Evolutionary conservation across 192 early-diverging fungal genomes (phyloP), one percentile per base, ranked within the genome.

Genomic region (Backusella sp.): DNA sequence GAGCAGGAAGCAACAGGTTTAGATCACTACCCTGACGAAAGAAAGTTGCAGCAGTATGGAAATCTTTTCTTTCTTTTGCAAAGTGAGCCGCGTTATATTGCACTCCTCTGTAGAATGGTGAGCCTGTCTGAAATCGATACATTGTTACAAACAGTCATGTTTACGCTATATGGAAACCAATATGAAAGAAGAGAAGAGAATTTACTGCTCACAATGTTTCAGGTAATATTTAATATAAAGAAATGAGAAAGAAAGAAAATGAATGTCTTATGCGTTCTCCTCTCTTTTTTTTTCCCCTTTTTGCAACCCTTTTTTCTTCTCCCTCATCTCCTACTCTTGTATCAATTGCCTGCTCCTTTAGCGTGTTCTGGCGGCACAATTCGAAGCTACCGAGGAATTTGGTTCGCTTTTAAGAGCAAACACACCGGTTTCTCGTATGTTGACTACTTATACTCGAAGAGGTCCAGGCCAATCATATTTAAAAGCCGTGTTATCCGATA

Each of bases 391-490:
- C 0, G 90, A 88, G n/a, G 94, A 97, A 76, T 97, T 96, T 71
- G 92, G 90, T 42, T 94, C 91, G 17, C 81, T 98, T 23, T 84
- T 98, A 75, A 92, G 97, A 34, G 95, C 96, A 74, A 98, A 98
- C 86, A 97, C 96, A 17, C 95, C 97, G 0, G 94, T 97, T 12
- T 97, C 96, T n/a, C 92, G 97, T 28, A 97, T 97, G 95, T 95
- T 98, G 93, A 97, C 96, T 52, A 95, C 95, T 0, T 98, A 98
- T 80, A 96, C 95, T 0, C 88, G 95, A 67, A 92, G 96, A 42
- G 94, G 94, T 14, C 93, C 94, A 11, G 96, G 96, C 34, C 94
- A 96, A 83, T 90, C 92, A 28, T 98, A 98, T 74, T 84, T 97
- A 74, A 96, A 95, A 82, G 88, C 91, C 34, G 92, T 95, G 41